These are phyloP conservation scores for Pleurotus cornucopiae DNA, from an alignment of 768 basidiomycete species.

Conservation along the genomic window DNA sequence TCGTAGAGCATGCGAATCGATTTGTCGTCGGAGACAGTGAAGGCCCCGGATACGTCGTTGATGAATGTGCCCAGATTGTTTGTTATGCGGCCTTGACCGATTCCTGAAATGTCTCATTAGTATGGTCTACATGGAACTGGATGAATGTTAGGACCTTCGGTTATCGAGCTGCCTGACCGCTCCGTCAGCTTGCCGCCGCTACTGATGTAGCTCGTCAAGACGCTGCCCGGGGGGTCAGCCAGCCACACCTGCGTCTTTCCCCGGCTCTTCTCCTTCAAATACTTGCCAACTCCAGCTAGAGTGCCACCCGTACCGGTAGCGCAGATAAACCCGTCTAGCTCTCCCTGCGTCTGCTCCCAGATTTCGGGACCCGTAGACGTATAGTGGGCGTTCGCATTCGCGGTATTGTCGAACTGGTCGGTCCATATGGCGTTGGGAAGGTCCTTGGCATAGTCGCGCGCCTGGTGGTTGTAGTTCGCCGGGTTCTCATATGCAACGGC, in stretches of 20 bases:
- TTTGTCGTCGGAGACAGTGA: slow-evolving; percentile 84
- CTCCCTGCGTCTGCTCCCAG: slow-evolving; percentile 81
- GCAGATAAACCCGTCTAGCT: slow-evolving; percentile 88
- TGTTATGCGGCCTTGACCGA: slow-evolving; percentile 96
- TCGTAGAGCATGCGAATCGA: slow-evolving; percentile 93
- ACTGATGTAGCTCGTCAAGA: slow-evolving; percentile 76
- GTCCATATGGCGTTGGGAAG: slow-evolving; percentile 90
- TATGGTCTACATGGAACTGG: not conserved
- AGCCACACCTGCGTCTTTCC: slow-evolving; percentile 88
- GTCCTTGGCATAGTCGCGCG: slow-evolving; percentile 76
- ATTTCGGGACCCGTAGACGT: slow-evolving; percentile 93
- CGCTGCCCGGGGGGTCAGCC: slow-evolving; percentile 96
- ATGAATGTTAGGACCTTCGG: slow-evolving; percentile 59
- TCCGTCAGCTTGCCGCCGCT: slow-evolving; percentile 78
- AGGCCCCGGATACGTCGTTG: slow-evolving; percentile 71
- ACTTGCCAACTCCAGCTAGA: slow-evolving; percentile 83
- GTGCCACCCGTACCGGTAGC: slow-evolving; percentile 96
- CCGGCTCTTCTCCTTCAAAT: slow-evolving; percentile 74
- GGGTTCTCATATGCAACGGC: slow-evolving; percentile 97
- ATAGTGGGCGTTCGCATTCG: slow-evolving; percentile 89
- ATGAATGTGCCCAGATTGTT: slow-evolving; percentile 85
- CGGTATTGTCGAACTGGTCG: slow-evolving; percentile 95
- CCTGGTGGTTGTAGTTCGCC: slow-evolving; percentile 96
- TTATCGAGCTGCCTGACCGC: slow-evolving; percentile 82
- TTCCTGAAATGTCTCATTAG: slow-evolving; percentile 47